Evolutionary conservation across 2,329 filamentous ascomycete genomes (phyloP), one percentile per base, ranked within the genome.

Genomic region (Thelonectria rubi): DNA sequence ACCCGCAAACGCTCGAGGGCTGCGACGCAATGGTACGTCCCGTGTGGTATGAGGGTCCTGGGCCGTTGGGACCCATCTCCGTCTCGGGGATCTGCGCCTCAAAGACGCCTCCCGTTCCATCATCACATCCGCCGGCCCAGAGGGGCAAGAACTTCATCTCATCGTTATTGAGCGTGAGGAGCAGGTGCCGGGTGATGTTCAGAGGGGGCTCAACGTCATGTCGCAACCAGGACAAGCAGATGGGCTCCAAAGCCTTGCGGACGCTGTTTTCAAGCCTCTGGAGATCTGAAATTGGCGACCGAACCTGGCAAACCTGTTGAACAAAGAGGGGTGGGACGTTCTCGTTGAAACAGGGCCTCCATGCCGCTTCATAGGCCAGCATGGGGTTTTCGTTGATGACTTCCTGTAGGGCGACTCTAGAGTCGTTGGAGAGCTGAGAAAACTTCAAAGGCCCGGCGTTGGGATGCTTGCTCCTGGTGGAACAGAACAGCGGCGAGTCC

Each of bases 71-170:
- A 0, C 81, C 82, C 69, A 81, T 76, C 1, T 79, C 74, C 1
- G 81, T 74, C 1, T 75, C 75, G 0, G 81, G 81, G 12, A 82
- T 74, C 3, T 65, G 64, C 0, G 73, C 59, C 63, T 81, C 78
- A 56, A 82, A 84, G 1, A 85, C 81, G 6, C 81, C 81, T 20
- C 83, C 82, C 5, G 80, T 83, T 15, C 80, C 80, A 64, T 86
- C 83, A 60, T 86, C 78, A 45, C 77, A 73, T 1, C 79, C 88
- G 4, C 84, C 88, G 0, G 87, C 88, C 87, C 87, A 91, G 4
- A 90, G 76, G 0, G 89, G 88, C 3, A 91, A 78, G 64, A 82
- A 91, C 58, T 84, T 84, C 65, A 85, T 82, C 74, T 91, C 88
- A 2, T 84, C 76, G 3, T 85, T 80, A 1, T 76, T 75, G 2